Conservation (phyloP, 306 rosid species). For the Urtica urens region DNA sequence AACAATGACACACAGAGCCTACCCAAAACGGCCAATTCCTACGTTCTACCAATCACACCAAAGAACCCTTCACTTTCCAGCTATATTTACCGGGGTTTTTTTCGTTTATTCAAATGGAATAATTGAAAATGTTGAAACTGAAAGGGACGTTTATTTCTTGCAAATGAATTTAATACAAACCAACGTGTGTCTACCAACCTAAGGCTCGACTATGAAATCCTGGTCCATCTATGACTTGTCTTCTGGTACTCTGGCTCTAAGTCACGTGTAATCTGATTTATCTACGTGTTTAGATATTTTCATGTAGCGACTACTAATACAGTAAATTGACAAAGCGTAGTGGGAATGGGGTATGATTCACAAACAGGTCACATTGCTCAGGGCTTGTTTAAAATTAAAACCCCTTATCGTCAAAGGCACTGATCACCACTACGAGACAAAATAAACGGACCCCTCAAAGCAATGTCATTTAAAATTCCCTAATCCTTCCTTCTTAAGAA, state of each 20-base stretch:
- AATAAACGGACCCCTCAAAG: too few species aligned
- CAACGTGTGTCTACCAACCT: constrained; percentile 3
- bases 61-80: neutral
- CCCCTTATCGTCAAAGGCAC: too few species aligned
- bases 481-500: too few species aligned
- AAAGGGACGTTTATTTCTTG: constrained; percentile 4
- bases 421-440: too few species aligned
- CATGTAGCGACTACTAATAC: too few species aligned
- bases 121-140: neutral
- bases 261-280: constrained; percentile 1
- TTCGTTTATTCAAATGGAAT: neutral
- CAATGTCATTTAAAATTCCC: too few species aligned
- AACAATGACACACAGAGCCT: neutral
- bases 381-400: too few species aligned
- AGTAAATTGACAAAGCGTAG: too few species aligned
- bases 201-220: neutral
- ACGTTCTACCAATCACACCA: neutral
- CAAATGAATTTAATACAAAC: neutral
- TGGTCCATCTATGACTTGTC: neutral
- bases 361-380: too few species aligned
- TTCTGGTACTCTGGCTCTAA: neutral
- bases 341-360: too few species aligned
- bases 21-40: constrained; percentile 3
- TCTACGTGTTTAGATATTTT: too few species aligned
- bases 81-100: neutral